These are phyloP conservation scores for Pascua guehoae DNA, from an alignment of 1,284 basidiomycete genomes.

Conservation along the genomic window DNA sequence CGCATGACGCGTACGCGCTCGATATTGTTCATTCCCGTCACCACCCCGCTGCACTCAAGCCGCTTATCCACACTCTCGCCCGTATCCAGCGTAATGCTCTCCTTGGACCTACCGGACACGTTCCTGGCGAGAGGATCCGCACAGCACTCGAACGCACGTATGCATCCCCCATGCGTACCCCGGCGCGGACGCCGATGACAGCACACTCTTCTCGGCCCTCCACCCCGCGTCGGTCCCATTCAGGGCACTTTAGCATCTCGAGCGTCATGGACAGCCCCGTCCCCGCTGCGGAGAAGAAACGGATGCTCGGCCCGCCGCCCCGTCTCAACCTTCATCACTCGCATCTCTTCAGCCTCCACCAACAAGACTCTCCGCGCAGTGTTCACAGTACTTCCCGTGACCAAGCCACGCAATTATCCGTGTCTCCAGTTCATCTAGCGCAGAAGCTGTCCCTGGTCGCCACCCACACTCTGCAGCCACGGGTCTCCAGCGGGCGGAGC, in stretches of 20 bases:
- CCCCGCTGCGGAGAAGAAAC: no score
- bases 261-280: no score
- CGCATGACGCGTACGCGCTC: constrained; percentile 21
- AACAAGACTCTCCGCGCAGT: no score
- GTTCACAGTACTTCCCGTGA: no score
- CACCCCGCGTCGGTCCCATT: no score
- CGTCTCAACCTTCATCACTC: neutral
- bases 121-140: constrained; percentile 41
- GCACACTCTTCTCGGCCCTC: no score
- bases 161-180: constrained; percentile 6
- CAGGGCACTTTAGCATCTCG: no score
- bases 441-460: constrained; percentile 10
- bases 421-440: constrained; percentile 2
- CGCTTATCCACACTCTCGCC: constrained; percentile 25
- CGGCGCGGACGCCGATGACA: no score
- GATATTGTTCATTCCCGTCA: constrained; percentile 25
- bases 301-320: neutral
- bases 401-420: no score
- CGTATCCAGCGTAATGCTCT: constrained; percentile 39
- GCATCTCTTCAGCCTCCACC: neutral
- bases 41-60: constrained; percentile 16
- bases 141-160: constrained; percentile 31
- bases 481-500: neutral
- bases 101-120: constrained; percentile 37
- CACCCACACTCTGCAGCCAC: constrained; percentile 3